Base-by-base conservation (phyloP, 2,329 filamentous ascomycete genomes). In the Zasmidium citrigriseum region DNA sequence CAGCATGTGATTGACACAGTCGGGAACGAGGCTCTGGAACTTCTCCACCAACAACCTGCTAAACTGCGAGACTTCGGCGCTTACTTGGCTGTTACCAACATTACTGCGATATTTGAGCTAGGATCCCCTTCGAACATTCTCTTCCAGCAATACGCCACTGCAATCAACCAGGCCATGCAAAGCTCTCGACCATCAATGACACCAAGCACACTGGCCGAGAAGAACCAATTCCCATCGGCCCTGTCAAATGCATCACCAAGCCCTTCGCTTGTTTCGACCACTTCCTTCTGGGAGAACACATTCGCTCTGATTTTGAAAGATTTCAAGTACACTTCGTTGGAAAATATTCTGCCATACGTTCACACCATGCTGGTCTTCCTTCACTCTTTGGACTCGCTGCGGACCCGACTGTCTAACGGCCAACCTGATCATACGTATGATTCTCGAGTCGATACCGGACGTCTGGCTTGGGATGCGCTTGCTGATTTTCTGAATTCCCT, bases 281-380 rank as follows among this genome's bases (percentile, higher is more conserved):
- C 34, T 16, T 52, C 21, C 18, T 67, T 62, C 48, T 60, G 57
- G 34, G 29, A 49, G 46, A 54, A 59, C 10, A 59, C 54, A 63
- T 27, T 74, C 73, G 57, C 60, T 51, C 25, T 62, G 61, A 49
- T 78, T 78, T 0, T 74, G 74, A 34, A 74, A 76, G 1, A 73
- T 76, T 29, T 68, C 74, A 1, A 83, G 79, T 41, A 64, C 72
- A 2, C 69, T 83, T 1, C 77, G 83, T 25, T 68, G 10, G 48
- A 50, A 16, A 62, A 86, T 60, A 81, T 85, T 2, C 75, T 89
- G 1, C 81, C 86, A 0, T 89, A 85, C 66, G 67, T 89, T 0
- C 87, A 90, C 63, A 80, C 85, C 0, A 80, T 82, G 3, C 74
- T 91, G 23, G 81, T 83, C 0, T 89, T 89, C 64, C 68, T 90